Percentiles rank a stretch among this genome's conserved stretches.
Conservation (phyloP, 1,284 basidiomycete genomes). For the Rugosomyces carneus region DNA sequence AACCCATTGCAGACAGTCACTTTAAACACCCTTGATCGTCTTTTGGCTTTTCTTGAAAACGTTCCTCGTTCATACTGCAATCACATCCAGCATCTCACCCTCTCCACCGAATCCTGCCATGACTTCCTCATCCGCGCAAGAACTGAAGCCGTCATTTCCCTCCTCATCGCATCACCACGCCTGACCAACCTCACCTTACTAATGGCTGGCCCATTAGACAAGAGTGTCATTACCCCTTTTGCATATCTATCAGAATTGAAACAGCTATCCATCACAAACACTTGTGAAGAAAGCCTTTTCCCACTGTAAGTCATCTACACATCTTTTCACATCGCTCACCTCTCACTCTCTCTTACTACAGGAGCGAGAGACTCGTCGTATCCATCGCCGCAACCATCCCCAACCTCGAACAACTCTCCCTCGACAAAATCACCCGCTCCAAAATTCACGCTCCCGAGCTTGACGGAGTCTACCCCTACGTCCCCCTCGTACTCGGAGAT, state of each 20-base stretch:
- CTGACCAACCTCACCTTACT: constrained; percentile 46
- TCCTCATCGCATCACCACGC: constrained; percentile 45
- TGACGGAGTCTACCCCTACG: constrained; percentile 42
- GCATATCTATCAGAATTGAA: constrained; percentile 37
- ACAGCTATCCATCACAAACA: constrained; percentile 51
- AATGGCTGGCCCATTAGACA: constrained; percentile 47
- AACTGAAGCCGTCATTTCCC: constrained; percentile 42
- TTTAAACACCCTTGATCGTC: constrained; percentile 37
- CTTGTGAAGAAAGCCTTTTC: constrained; percentile 40
- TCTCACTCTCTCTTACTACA: constrained; percentile 21
- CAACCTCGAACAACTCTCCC: constrained; percentile 46
- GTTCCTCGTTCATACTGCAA: constrained; percentile 50
- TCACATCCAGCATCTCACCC: constrained; percentile 49
- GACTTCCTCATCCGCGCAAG: constrained; percentile 18
- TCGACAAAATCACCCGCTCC: constrained; percentile 63
- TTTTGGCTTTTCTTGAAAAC: constrained; percentile 45
- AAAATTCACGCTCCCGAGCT: constrained; percentile 52
- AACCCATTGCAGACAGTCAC: constrained; percentile 37
- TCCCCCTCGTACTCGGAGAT: constrained; percentile 55
- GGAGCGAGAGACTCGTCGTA: constrained; percentile 68
- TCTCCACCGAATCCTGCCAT: constrained; percentile 39
- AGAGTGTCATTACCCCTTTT: constrained; percentile 48
- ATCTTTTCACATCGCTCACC: too few relatives aligned
- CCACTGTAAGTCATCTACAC: constrained; percentile 71
- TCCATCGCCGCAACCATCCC: constrained; percentile 58